These are phyloP conservation scores for Senna siamea DNA, from an alignment of 306 rosid species.

Conservation along the genomic window DNA sequence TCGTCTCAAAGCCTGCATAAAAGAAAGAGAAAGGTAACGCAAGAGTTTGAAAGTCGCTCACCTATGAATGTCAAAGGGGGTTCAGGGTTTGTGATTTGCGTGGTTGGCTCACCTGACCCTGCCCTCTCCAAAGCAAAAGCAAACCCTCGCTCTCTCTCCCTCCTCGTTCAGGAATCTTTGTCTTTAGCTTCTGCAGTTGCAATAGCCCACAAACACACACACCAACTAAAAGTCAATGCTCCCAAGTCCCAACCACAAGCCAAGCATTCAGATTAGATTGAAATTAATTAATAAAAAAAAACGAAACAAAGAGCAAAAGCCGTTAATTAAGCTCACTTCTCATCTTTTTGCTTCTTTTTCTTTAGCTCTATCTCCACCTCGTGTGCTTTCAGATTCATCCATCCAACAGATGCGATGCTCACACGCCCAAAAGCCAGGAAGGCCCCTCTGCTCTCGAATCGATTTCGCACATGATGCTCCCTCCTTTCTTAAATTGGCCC, in stretches of 20 bases:
- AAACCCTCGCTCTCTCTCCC: neutral
- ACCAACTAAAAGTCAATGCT: conserved; percentile 59
- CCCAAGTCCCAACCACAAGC: conserved; percentile 57
- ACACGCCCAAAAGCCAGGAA: conserved; percentile 25
- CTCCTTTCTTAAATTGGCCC: too few species aligned
- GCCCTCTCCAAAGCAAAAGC: too few species aligned
- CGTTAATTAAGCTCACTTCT: conserved; percentile 55
- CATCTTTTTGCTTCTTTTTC: neutral
- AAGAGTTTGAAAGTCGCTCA: conserved; percentile 48
- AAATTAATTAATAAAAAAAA: too few species aligned
- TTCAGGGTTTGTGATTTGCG: conserved; percentile 39
- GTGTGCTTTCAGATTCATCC: conserved; percentile 44
- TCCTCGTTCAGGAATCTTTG: conserved; percentile 89
- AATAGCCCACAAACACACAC: neutral
- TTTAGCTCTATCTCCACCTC: conserved; percentile 35
- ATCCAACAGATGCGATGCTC: conserved; percentile 27
- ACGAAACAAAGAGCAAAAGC: conserved; percentile 46
- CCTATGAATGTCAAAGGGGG: conserved; percentile 36
- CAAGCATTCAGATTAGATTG: too few species aligned
- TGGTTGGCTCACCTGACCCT: conserved; percentile 48
- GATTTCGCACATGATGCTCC: neutral
- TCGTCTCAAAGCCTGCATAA: conserved; percentile 49
- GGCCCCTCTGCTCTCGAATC: neutral
- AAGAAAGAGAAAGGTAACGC: conserved; percentile 63
- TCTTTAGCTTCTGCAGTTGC: too few species aligned